Evolutionary conservation across 176 grass and related monocot genomes (phyloP), one percentile per base, ranked within the genome.

Genomic region (Thinopyrum elongatum): DNA sequence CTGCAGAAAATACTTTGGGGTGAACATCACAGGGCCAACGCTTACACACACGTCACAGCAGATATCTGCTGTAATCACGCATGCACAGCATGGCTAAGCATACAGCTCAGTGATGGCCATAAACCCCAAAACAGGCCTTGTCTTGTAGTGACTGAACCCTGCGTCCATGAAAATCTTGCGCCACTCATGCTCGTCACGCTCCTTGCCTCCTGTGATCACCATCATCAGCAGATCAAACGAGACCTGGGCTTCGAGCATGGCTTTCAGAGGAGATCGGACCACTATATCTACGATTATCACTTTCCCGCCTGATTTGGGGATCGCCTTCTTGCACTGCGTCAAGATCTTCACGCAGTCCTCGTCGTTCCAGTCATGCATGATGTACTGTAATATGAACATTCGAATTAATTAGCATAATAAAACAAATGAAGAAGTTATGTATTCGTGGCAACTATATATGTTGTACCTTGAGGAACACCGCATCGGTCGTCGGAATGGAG

Each of bases 261-360:
- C 34, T 11, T 80, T 26, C 9, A 22, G 16, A 41, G 79, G 33
- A 65, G 86, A 81, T 19, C 53, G 70, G 3, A 87, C 63, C 0
- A 84, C 65, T 31, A 76, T 67, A 1, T 91, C 92, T 3, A 94
- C 8, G 46, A 91, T 91, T 26, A 94, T 86, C 3, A 94, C 81
- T 55, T 89, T 94, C 11, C 92, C 83, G 4, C 79, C 49, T 7
- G 15, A 10, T n/a, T 79, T 26, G 0, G 16, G n/a, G 35, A 94
- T 87, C 23, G 89, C 86, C 23, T 84, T 84, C 63, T 33, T 87
- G 47, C 88, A 84, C 72, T 25, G 76, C 17, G 3, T 85, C 11
- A 93, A 19, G 65, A 93, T 87, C 67, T 81, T 93, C 17, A 87
- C 60, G 19, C 88, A 93, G 10, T 85, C 68, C 19, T 88, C 81